Percentiles rank a stretch among this genome's conserved stretches.
Conservation (phyloP, 2,329 filamentous ascomycete species). For the Biscogniauxia sp. region DNA sequence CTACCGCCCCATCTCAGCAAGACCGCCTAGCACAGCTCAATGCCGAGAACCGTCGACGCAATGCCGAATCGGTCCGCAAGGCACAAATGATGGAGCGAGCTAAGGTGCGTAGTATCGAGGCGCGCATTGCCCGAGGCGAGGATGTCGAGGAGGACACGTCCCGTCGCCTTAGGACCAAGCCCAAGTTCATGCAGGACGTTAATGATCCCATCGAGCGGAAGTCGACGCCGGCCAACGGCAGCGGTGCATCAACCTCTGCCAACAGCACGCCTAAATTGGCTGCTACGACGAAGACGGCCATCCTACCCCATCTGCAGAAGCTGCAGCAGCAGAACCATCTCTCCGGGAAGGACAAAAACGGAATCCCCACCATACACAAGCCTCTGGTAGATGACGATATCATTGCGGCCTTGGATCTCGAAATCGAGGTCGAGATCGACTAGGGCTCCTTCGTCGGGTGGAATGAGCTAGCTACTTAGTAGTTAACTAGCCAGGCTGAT, state of each 20-base stretch:
- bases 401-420: slow-evolving; percentile 83
- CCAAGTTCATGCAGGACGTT: slow-evolving; percentile 66
- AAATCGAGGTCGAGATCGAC: slow-evolving; percentile 86
- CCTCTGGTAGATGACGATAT: slow-evolving; percentile 89
- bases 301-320: slow-evolving; percentile 53
- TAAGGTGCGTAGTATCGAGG: slow-evolving; percentile 57
- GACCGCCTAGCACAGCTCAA: slow-evolving; percentile 84
- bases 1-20: slow-evolving; percentile 62
- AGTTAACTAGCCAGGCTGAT: background rate
- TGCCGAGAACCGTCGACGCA: slow-evolving; percentile 76
- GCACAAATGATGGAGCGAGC: slow-evolving; percentile 81
- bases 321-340: slow-evolving; percentile 50
- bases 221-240: slow-evolving; percentile 47
- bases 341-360: slow-evolving; percentile 58
- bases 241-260: slow-evolving; percentile 50
- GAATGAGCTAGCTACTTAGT: too few species aligned
- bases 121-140: slow-evolving; percentile 62
- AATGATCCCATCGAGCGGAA: slow-evolving; percentile 51
- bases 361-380: slow-evolving; percentile 68
- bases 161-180: slow-evolving; percentile 63
- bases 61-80: slow-evolving; percentile 86
- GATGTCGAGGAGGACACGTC: slow-evolving; percentile 56
- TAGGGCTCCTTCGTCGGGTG: slow-evolving; percentile 11
- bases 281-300: slow-evolving; percentile 38
- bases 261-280: slow-evolving; percentile 50